Percentiles rank a stretch among this genome's conserved stretches.
phyloP scores from a whole-genome alignment of 2,329 filamentous ascomycete genomes.

The Aureobasidium sp. region DNA sequence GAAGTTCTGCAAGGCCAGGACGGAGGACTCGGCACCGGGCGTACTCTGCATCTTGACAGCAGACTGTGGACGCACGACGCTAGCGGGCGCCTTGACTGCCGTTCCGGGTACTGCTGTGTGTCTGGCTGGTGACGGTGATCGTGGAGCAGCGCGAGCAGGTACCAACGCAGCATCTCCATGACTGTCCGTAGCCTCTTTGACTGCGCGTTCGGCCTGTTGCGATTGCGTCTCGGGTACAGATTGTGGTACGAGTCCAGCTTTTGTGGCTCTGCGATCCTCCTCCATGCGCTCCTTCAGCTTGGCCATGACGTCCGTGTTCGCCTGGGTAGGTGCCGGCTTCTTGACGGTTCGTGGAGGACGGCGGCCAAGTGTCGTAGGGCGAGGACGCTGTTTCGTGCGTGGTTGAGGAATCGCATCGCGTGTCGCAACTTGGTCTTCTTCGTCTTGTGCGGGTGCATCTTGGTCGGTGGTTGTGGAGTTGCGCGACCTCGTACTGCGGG shows the following conservation, averaged over 20 bases:
- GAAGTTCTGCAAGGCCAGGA: conserved; percentile 43
- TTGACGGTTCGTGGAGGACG: conserved; percentile 19
- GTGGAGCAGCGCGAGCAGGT: conserved; percentile 10
- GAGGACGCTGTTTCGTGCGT: conserved; percentile 8
- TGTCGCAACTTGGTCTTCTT: not conserved
- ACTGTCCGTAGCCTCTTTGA: not conserved
- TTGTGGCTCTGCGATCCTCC: conserved; percentile 19
- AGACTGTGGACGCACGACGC: conserved; percentile 30
- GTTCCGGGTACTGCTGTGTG: conserved; percentile 21
- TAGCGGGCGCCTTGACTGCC: conserved; percentile 16
- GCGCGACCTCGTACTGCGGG: conserved; percentile 21
- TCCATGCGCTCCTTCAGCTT: conserved; percentile 27
- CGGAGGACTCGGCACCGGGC: conserved; percentile 35
- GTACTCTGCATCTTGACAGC: conserved; percentile 35
- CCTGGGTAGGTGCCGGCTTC: conserved; percentile 21
- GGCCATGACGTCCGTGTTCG: conserved; percentile 23
- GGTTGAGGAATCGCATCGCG: conserved; percentile 9
- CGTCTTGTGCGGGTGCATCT: not conserved
- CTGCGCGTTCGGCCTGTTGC: not conserved
- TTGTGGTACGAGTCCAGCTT: conserved; percentile 11
- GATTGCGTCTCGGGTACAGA: not conserved
- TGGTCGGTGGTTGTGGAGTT: conserved; percentile 15
- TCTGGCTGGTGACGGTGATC: conserved; percentile 25
- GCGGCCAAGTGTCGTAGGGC: conserved; percentile 14
- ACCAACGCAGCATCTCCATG: conserved; percentile 13